These are phyloP conservation scores for Golubevia sp. DNA, from an alignment of 1,284 basidiomycete genomes.

Conservation along the genomic window DNA sequence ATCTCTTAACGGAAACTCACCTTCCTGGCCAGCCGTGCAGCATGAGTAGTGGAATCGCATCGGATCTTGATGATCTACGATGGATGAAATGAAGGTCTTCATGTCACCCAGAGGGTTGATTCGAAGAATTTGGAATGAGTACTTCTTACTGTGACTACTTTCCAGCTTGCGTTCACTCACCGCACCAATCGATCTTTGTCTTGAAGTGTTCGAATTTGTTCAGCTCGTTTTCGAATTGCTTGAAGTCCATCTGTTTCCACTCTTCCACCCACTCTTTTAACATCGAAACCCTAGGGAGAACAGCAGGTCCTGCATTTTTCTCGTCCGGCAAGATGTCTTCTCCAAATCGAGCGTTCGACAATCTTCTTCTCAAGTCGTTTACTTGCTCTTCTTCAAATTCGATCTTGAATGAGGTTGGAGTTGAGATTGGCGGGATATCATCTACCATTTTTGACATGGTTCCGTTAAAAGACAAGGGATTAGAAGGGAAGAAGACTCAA, in stretches of 20 bases:
- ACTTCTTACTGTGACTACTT: too few species aligned
- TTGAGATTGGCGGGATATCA: background rate
- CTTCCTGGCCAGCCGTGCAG: too few species aligned
- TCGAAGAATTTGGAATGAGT: too few species aligned
- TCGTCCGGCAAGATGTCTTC: background rate
- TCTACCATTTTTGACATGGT: background rate
- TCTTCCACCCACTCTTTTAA: background rate
- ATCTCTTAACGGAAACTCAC: too few species aligned
- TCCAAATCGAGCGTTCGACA: background rate
- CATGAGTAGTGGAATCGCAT: too few species aligned
- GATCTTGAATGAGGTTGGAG: background rate
- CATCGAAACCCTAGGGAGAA: background rate
- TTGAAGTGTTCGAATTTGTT: constrained; percentile 5
- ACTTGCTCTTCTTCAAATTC: background rate
- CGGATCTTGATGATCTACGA: too few species aligned
- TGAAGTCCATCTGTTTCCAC: constrained; percentile 23
- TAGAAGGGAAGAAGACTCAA: too few species aligned
- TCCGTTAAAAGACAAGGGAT: too few species aligned
- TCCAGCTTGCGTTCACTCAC: too few species aligned
- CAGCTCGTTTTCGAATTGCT: constrained; percentile 24
- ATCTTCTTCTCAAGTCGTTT: background rate
- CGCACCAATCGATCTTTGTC: too few species aligned
- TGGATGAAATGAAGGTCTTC: too few species aligned
- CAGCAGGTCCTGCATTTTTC: background rate
- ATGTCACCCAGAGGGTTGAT: too few species aligned